Base-by-base conservation (phyloP, 306 rosid genomes). In the Malus orientalis region DNA sequence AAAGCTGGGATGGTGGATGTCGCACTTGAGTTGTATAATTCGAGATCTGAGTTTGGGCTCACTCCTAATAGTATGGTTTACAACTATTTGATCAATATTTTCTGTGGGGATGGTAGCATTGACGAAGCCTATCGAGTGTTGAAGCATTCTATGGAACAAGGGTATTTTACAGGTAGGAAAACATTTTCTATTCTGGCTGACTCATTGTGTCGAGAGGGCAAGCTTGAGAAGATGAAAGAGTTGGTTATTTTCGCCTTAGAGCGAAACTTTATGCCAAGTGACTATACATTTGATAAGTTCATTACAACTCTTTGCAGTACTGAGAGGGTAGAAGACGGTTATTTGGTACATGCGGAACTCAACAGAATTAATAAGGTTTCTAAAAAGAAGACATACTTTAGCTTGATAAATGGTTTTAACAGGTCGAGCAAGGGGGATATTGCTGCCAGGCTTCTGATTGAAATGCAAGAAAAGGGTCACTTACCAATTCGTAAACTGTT, bases 391-490 rank as follows among this genome's bases (percentile, higher is more conserved):
- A 79, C 94, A 59, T 94, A 87, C 77, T 9, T 19, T 38, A 62
- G 53, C 81, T 85, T 94, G 93, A 86, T 91, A 57, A 51, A 4
- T 8, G 83, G 89, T 85, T 88, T 87, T 61, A 76, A 69, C 77
- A 71, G 69, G 83, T 75, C 23, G 29, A 77, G 77, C 18, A 90
- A 82, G 80, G 97, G 87, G 42, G 94, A 90, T 47, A 81, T 87
- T 73, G 89, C 91, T 67, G 93, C 95, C 23, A 87, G 83, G 63
- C 93, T 94, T 81, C 91, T 94, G 30, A 66, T 89, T 75, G 97
- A 94, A 82, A 90, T 94, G 97, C 85, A 84, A 73, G 88, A 67
- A 74, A 90, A 81, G 70, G 93, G 91, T 74, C 59, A 85, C 86
- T 47, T 1, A 44, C 80, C 84, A 10, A 70, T 62, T 16, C 81